Base-by-base conservation (phyloP, 108 stramenopile genomes). In the Cyclotella atomus region DNA sequence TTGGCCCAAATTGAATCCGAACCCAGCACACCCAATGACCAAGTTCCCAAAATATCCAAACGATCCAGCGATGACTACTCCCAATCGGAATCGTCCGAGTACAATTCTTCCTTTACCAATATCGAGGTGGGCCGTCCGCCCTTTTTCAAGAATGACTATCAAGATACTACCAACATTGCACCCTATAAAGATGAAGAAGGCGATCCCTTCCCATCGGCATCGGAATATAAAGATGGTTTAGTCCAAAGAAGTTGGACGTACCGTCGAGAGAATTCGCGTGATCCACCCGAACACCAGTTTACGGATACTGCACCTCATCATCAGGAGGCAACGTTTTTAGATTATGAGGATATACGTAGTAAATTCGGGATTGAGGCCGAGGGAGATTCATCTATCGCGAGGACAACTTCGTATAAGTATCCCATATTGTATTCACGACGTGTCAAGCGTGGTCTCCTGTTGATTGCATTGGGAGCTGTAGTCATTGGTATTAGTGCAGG, bases 351-450 rank as follows among this genome's bases (percentile, higher is more conserved):
- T n/a, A 60, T 60, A 20, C 21, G 54, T 6, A 34, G 10, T 6
- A 60, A 36, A 21, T 35, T 38, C 19, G 59, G 59, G 5, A 38
- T 60, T 36, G 59, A 60, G 19, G 36, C 59, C 12, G 59, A 60
- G 34, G 33, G 20, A 7, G 6, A 36, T 57, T 4, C 14, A 50
- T 24, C 5, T 28, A n/a, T n/a, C n/a, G 56, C 56, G 12, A 12
- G 56, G 8, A 57, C 4, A n/a, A 36, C 59, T 21, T 19, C 59
- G 19, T 66, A 66, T 25, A 66, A 66, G 52, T 52, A 66, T 34
- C 65, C 65, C 16, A 3, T 16, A 16, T 21, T 66, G 3, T 50
- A 47, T 45, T 66, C 65, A 45, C 38, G 43, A 29, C 20, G 65
- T 9, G 44, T 66, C 47, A 66, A 52, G 21, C 65, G 47, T 2